These are phyloP conservation scores for Sclerotinia sclerotiorum DNA, from an alignment of 2,329 filamentous ascomycete species.

Conservation along the genomic window DNA sequence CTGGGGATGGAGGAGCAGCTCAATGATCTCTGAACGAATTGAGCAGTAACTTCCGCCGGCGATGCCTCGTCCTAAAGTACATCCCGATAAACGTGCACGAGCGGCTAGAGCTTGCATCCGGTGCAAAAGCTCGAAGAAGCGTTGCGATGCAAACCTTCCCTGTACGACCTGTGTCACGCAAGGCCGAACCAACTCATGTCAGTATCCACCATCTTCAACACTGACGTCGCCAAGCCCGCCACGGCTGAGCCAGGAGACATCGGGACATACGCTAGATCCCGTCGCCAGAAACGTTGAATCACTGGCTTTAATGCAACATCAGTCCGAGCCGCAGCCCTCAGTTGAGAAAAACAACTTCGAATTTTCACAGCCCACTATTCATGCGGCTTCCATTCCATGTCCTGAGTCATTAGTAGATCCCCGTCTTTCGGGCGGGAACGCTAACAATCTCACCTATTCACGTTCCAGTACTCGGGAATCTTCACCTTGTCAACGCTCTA, in stretches of 20 bases:
- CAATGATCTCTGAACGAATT: not conserved
- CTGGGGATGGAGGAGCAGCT: not conserved
- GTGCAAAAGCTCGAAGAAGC: constrained; percentile 12
- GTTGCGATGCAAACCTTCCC: constrained; percentile 9
- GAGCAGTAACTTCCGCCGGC: not conserved
- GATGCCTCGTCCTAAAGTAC: constrained; percentile 3
- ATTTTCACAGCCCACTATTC: not conserved
- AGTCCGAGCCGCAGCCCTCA: not conserved
- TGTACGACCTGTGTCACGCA: constrained; percentile 2
- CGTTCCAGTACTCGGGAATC: constrained; percentile 4
- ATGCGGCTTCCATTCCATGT: not conserved
- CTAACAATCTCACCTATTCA: not conserved
- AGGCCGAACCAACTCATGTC: constrained; percentile 9
- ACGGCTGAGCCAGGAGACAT: not conserved
- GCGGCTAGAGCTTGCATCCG: constrained; percentile 13
- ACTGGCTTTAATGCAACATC: not conserved
- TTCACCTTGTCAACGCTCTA: constrained; percentile 11
- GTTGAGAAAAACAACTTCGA: not conserved
- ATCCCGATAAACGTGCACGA: constrained; percentile 7
- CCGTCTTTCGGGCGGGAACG: not conserved
- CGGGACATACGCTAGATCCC: not conserved
- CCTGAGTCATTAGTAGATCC: not conserved
- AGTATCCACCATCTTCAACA: constrained; percentile 4
- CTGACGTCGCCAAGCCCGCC: not conserved
- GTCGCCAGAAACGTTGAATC: not conserved